phyloP scores from a whole-genome alignment of 768 basidiomycete genomes.

The Pulveroboletus sp. region DNA sequence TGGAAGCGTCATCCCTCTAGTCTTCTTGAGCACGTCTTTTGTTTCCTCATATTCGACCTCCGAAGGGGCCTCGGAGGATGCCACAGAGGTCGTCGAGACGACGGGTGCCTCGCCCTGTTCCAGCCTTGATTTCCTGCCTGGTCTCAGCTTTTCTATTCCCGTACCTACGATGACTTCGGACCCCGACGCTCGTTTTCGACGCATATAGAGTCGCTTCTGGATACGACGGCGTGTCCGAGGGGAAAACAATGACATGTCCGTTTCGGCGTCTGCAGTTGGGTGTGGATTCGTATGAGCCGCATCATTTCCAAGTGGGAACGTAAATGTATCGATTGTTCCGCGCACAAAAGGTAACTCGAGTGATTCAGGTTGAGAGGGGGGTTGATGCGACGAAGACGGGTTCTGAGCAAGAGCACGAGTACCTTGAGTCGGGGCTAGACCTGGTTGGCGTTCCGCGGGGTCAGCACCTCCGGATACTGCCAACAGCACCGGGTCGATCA shows the following conservation, averaged over 20 bases:
- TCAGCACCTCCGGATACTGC: constrained; percentile 20
- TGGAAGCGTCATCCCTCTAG: constrained; percentile 40
- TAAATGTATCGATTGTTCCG: not conserved
- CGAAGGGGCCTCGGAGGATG: constrained; percentile 6
- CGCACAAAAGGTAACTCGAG: not conserved
- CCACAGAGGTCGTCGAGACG: constrained; percentile 8
- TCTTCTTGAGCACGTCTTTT: constrained; percentile 13
- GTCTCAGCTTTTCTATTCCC: constrained; percentile 33
- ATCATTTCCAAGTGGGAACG: not conserved
- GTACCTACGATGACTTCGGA: not conserved
- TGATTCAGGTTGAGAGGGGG: not conserved
- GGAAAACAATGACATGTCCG: constrained; percentile 33
- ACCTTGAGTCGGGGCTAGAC: not conserved
- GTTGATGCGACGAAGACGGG: not conserved
- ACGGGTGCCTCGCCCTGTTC: constrained; percentile 2
- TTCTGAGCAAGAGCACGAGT: not conserved
- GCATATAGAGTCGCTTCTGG: constrained; percentile 69
- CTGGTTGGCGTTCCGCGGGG: not conserved
- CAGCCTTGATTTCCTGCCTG: constrained; percentile 30
- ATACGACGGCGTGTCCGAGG: constrained; percentile 53
- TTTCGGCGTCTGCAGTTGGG: not conserved
- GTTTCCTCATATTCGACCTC: constrained; percentile 6
- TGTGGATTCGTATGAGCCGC: not conserved
- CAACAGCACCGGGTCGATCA: constrained; percentile 33
- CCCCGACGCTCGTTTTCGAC: constrained; percentile 57